Evolutionary conservation across 1,139 yeast genomes (phyloP).

Genomic region (Saccharomyces pastorianus): DNA sequence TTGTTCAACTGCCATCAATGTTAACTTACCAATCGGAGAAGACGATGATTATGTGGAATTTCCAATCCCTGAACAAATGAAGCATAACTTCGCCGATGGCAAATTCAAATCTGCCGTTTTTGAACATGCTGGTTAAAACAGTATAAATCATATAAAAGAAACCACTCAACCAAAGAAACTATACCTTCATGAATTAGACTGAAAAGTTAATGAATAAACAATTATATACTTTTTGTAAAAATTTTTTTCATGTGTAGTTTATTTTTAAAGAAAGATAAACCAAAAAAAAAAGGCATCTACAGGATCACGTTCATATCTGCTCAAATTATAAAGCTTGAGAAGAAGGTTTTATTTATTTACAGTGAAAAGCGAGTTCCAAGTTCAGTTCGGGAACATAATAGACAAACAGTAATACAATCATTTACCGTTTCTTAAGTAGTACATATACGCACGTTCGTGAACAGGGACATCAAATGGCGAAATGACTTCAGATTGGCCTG

Average conservation of each 20-base stretch:
- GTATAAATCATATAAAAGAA: too few species aligned
- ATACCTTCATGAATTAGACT: background rate
- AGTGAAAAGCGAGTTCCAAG: background rate
- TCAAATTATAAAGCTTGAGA: background rate
- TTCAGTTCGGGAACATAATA: background rate
- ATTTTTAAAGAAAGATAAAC: background rate
- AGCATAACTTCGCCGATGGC: constrained; percentile 48
- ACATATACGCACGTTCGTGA: constrained; percentile 94
- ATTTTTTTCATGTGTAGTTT: background rate
- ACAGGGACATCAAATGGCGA: constrained; percentile 77
- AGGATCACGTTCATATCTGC: too few species aligned
- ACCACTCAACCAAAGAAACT: too few species aligned
- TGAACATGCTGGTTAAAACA: constrained; percentile 45
- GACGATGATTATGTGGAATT: constrained; percentile 62
- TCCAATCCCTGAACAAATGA: constrained; percentile 83
- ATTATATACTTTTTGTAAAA: background rate
- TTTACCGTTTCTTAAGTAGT: constrained; percentile 75
- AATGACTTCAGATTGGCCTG: constrained; percentile 93
- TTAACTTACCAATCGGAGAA: constrained; percentile 64
- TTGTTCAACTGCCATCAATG: constrained; percentile 74
- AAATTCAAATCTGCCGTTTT: constrained; percentile 45
- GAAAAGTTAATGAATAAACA: background rate
- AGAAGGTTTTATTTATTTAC: background rate
- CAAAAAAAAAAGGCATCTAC: too few species aligned
- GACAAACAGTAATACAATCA: constrained; percentile 17